A percentile compares a stretch with the other conserved stretches of the same genome.
Evolutionary conservation across 2,329 filamentous ascomycete genomes (phyloP).

Genomic region (Fusarium metavorans): DNA sequence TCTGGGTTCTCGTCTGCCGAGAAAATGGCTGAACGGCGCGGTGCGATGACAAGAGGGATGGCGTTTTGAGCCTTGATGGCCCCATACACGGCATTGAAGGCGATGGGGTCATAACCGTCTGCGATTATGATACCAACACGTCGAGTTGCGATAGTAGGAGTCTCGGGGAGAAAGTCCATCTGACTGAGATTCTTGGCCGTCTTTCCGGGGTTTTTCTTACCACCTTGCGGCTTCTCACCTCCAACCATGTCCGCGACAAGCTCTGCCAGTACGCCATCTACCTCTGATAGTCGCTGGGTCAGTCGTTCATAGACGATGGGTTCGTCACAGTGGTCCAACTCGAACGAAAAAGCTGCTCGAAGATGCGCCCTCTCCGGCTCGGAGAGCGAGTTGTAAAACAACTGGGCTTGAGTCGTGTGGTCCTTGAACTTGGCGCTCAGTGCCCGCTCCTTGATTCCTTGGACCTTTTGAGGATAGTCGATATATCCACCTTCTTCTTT

Average conservation of each 20-base stretch:
- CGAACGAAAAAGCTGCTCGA: constrained; percentile 78
- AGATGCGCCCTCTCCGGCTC: constrained; percentile 77
- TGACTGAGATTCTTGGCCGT: constrained; percentile 77
- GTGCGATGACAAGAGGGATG: constrained; percentile 78
- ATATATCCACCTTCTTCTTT: constrained; percentile 74
- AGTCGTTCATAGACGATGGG: constrained; percentile 80
- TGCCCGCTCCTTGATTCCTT: constrained; percentile 77
- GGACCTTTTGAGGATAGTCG: constrained; percentile 72
- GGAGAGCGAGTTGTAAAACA: constrained; percentile 85
- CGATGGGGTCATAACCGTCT: constrained; percentile 78
- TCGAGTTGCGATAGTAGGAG: constrained; percentile 76
- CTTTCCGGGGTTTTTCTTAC: constrained; percentile 69
- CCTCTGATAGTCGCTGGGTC: constrained; percentile 75
- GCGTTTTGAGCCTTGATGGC: constrained; percentile 73
- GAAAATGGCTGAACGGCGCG: constrained; percentile 74
- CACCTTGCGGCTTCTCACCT: constrained; percentile 60
- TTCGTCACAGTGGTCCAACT: constrained; percentile 86
- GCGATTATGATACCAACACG: constrained; percentile 81
- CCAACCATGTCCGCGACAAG: constrained; percentile 78
- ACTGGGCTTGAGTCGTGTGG: constrained; percentile 78
- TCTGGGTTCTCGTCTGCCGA: constrained; percentile 68
- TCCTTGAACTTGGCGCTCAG: constrained; percentile 81
- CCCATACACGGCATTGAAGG: constrained; percentile 74
- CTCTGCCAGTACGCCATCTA: constrained; percentile 77
- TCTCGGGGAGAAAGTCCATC: constrained; percentile 71